A percentile compares a stretch with the other conserved stretches of the same genome.
Conservation (phyloP, 257 asterid species). For the Henckelia pumila region DNA sequence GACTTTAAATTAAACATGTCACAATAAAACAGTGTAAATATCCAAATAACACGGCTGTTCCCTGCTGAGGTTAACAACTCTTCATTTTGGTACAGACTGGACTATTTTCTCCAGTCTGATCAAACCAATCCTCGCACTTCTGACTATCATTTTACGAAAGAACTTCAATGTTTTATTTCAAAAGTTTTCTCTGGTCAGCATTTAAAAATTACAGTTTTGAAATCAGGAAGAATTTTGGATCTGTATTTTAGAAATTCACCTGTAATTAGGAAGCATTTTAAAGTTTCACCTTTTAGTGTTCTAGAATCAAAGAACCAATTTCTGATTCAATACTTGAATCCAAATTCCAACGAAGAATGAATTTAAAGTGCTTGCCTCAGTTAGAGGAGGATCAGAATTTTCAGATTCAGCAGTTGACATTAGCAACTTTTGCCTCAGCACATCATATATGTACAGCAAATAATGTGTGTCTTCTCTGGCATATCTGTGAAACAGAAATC, state of each 20-base stretch:
- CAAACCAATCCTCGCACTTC: constrained; percentile 8
- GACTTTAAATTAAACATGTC: neutral
- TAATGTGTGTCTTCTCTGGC: constrained; percentile 99
- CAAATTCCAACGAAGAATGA: constrained; percentile 12
- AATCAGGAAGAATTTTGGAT: constrained; percentile 7
- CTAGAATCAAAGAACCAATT: neutral
- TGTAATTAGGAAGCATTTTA: constrained; percentile 8
- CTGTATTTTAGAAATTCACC: neutral
- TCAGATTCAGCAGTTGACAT: constrained; percentile 47
- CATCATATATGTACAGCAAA: constrained; percentile 82
- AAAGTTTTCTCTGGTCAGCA: constrained; percentile 1
- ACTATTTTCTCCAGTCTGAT: neutral
- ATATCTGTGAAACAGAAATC: constrained; percentile 49
- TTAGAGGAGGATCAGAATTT: constrained; percentile 62
- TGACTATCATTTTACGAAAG: neutral
- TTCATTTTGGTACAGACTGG: neutral
- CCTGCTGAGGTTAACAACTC: neutral
- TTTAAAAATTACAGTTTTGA: neutral
- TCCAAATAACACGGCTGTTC: neutral
- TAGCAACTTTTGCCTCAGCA: constrained; percentile 66
- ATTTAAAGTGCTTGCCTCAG: constrained; percentile 56
- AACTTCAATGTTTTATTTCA: neutral
- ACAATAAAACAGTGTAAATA: neutral
- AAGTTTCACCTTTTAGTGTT: neutral
- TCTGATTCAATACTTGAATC: constrained; percentile 9